phyloP scores from a whole-genome alignment of 129 eudicot species.

The Centrapalus pauciflorus region DNA sequence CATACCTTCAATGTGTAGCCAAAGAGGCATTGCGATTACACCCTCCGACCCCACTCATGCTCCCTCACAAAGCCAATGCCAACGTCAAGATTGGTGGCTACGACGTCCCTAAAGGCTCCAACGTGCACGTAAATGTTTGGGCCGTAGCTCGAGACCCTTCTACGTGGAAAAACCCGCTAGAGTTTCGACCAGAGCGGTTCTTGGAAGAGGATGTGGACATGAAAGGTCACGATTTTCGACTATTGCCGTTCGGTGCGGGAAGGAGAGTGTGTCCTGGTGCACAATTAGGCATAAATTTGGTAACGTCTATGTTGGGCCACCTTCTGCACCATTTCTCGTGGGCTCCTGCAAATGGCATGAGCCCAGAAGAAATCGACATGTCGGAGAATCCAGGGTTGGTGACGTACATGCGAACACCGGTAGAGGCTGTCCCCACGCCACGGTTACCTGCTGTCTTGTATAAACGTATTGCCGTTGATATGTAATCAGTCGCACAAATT shows the following conservation, averaged over 20 bases:
- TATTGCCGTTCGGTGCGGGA: constrained; percentile 79
- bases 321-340: constrained; percentile 64
- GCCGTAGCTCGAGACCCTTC: constrained; percentile 66
- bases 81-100: constrained; percentile 67
- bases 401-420: constrained; percentile 59
- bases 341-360: constrained; percentile 53
- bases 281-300: constrained; percentile 56
- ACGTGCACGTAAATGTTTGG: constrained; percentile 70
- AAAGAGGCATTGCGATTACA: constrained; percentile 71
- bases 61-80: constrained; percentile 59
- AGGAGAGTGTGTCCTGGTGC: constrained; percentile 77
- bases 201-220: constrained; percentile 71
- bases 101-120: constrained; percentile 70
- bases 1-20: constrained; percentile 57
- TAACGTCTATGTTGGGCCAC: constrained; percentile 63
- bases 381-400: constrained; percentile 61
- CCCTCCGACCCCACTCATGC: constrained; percentile 88
- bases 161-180: constrained; percentile 48
- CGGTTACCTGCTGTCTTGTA: constrained; percentile 52
- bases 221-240: constrained; percentile 76
- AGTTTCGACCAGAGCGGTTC: constrained; percentile 66
- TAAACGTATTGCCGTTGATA: constrained; percentile 52
- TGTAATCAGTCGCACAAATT: constrained; percentile 24
- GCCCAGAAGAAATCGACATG: constrained; percentile 56
- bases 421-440: constrained; percentile 51